phyloP scores from a whole-genome alignment of 139 green algal genomes.

The Helicosporidium sp. region DNA sequence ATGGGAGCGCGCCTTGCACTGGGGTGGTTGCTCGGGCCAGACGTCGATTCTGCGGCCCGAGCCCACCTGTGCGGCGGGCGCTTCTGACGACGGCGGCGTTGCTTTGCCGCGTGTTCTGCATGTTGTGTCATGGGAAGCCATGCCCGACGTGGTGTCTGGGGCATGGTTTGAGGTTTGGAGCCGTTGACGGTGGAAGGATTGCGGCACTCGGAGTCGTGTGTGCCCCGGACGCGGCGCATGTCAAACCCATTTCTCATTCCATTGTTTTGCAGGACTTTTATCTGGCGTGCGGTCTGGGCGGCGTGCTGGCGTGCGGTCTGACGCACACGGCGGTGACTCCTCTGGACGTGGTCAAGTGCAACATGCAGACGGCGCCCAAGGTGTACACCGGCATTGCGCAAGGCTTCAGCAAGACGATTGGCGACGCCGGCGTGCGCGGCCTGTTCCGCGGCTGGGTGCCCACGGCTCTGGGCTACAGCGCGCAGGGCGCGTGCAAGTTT shows the following conservation, averaged over 20 bases:
- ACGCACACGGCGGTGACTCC: conserved; percentile 61
- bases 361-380: conserved; percentile 34
- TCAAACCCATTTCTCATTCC: background rate
- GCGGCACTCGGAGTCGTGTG: no score
- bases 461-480: conserved; percentile 64
- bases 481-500: conserved; percentile 78
- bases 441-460: conserved; percentile 65
- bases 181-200: no score
- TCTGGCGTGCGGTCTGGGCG: conserved; percentile 49
- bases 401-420: conserved; percentile 44
- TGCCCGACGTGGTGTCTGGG: no score
- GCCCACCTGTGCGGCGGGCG: no score
- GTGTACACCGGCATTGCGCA: conserved; percentile 24
- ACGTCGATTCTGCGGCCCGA: no score
- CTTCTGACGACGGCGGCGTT: no score
- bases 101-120: no score
- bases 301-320: conserved; percentile 33
- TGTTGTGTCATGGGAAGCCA: no score
- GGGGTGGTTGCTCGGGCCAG: no score
- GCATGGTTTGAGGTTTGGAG: no score
- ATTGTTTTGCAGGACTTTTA: conserved; percentile 45
- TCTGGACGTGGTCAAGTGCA: conserved; percentile 86
- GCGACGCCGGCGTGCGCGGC: conserved; percentile 38
- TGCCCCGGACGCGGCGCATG: no score
- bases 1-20: no score